These are phyloP conservation scores for Aspergillus bertholletiae DNA, from an alignment of 495 filamentous ascomycete species.

Conservation along the genomic window DNA sequence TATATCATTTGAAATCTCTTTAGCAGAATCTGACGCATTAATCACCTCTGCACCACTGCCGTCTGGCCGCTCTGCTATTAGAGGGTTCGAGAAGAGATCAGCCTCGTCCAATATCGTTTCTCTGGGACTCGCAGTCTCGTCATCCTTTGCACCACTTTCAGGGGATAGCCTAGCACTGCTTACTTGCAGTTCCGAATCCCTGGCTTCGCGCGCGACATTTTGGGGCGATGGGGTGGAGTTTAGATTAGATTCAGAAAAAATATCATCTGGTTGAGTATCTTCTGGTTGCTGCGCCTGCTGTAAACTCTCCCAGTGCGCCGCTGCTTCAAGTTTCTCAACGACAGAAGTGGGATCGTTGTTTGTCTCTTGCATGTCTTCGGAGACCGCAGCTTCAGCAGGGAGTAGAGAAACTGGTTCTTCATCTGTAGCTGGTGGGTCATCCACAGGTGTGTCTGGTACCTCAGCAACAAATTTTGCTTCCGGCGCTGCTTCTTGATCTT, in stretches of 20 bases:
- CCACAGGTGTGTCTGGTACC: too few relatives aligned
- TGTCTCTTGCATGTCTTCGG: constrained; percentile 2
- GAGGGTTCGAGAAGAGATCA: background rate
- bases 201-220: background rate
- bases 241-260: background rate
- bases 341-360: constrained; percentile 3
- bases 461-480: background rate
- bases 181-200: background rate
- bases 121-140: background rate
- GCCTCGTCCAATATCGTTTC: background rate
- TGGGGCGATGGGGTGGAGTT: background rate
- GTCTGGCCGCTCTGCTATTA: background rate
- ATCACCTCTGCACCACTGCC: background rate
- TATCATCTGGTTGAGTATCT: background rate
- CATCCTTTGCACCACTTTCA: background rate
- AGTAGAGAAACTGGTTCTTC: background rate
- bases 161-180: background rate
- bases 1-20: background rate
- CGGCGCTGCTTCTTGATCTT: background rate
- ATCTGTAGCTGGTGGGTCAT: background rate
- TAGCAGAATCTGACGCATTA: background rate
- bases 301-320: constrained; percentile 24
- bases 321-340: constrained; percentile 8
- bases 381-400: background rate
- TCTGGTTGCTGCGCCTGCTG: constrained; percentile 15